Conservation (phyloP, 2,329 filamentous ascomycete genomes). For the Fusarium sp. region DNA sequence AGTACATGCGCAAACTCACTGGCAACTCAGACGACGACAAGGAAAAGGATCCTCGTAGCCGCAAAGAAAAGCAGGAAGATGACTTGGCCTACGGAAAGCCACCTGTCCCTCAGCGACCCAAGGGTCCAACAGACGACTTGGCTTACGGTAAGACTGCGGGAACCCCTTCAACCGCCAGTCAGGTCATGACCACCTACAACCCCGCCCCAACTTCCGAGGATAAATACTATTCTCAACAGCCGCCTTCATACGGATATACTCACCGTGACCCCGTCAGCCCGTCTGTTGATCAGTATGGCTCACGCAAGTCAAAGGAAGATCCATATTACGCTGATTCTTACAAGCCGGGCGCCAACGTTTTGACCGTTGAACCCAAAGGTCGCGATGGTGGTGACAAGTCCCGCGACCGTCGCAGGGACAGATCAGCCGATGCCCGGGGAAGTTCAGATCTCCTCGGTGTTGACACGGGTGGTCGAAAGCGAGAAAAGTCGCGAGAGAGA, state of each 20-base stretch:
- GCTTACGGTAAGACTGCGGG: slow-evolving; percentile 47
- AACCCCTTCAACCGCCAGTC: slow-evolving; percentile 43
- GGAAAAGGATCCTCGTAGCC: slow-evolving; percentile 55
- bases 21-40: slow-evolving; percentile 51
- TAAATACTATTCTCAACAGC: slow-evolving; percentile 33
- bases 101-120: slow-evolving; percentile 46
- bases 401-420: slow-evolving; percentile 54
- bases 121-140: slow-evolving; percentile 42
- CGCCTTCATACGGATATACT: slow-evolving; percentile 33
- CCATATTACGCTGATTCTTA: slow-evolving; percentile 56
- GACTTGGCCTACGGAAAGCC: slow-evolving; percentile 67
- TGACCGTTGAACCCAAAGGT: slow-evolving; percentile 60
- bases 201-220: slow-evolving; percentile 28
- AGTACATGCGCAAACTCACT: slow-evolving; percentile 60
- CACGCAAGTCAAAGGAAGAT: slow-evolving; percentile 42
- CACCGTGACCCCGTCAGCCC: slow-evolving; percentile 35
- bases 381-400: slow-evolving; percentile 56
- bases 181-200: slow-evolving; percentile 49
- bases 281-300: slow-evolving; percentile 39
- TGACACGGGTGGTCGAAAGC: slow-evolving; percentile 43
- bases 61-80: slow-evolving; percentile 58
- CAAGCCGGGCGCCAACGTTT: slow-evolving; percentile 56
- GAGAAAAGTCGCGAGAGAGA: slow-evolving; percentile 48
- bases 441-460: slow-evolving; percentile 47
- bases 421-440: slow-evolving; percentile 33